Conservation (phyloP, 805 yeast genomes). For the Yarrowia keelungensis region DNA sequence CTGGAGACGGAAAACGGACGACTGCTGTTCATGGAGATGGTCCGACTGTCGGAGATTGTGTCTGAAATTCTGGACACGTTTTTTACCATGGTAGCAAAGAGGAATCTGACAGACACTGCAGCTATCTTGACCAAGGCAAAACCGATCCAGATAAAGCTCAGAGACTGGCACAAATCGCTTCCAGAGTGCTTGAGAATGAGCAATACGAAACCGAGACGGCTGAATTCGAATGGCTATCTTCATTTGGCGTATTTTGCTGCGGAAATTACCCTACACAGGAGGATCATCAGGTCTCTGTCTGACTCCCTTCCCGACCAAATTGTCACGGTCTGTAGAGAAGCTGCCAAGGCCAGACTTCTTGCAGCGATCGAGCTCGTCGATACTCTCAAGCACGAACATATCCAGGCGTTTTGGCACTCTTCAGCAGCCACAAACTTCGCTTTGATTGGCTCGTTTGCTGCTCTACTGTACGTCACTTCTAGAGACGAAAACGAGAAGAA, state of each 20-base stretch:
- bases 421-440: slow-evolving; percentile 80
- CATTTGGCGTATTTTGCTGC: slow-evolving; percentile 89
- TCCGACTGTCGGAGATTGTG: slow-evolving; percentile 49
- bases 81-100: slow-evolving; percentile 72
- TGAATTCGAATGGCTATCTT: slow-evolving; percentile 69
- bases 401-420: slow-evolving; percentile 90
- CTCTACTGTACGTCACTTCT: slow-evolving; percentile 75
- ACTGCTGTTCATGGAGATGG: slow-evolving; percentile 49
- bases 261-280: slow-evolving; percentile 82
- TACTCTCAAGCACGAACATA: slow-evolving; percentile 78
- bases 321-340: slow-evolving; percentile 74
- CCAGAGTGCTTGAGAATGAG: slow-evolving; percentile 47
- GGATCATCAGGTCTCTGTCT: slow-evolving; percentile 50
- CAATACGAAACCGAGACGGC: slow-evolving; percentile 43
- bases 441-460: slow-evolving; percentile 86
- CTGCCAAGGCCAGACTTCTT: slow-evolving; percentile 79
- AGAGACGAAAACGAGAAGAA: slow-evolving; percentile 60
- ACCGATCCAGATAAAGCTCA: slow-evolving; percentile 51
- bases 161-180: slow-evolving; percentile 50
- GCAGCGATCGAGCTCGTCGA: slow-evolving; percentile 84
- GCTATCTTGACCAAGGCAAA: slow-evolving; percentile 78
- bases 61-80: slow-evolving; percentile 63
- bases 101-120: slow-evolving; percentile 63
- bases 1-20: slow-evolving; percentile 57
- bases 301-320: slow-evolving; percentile 60